Base-by-base conservation (phyloP, 345 rosid species). In the Corchorus olitorius region DNA sequence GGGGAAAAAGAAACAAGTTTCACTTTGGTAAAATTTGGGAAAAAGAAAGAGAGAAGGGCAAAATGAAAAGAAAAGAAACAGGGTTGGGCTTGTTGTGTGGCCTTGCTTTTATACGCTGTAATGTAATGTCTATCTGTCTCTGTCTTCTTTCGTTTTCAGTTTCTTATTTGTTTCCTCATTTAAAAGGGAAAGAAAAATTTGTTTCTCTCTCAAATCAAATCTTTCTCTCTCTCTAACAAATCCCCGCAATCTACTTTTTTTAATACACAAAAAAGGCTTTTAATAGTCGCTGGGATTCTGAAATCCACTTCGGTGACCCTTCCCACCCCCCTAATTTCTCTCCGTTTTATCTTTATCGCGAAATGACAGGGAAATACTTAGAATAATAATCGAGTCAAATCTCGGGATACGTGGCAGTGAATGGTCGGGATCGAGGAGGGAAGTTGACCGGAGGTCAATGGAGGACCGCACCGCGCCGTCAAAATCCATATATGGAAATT, bases 301-400 rank as follows among this genome's bases (percentile, higher is more conserved):
- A 85, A 88, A 92, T 88, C 88, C 89, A 81, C 84, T 88, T 88
- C 73, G 82, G 86, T 79, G 84, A 74, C 79, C 81, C 81, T 76
- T 8, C 11, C 43, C 3, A 5, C 74, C 81, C 75, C 22, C 34
- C 72, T 27, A 34, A 19, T 75, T 10, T 69, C 79, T 75, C 75
- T 37, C 33, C 35, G n/a, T 50, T 49, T 20, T 55, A 4, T 27
- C 69, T n/a, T 55, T 76, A 46, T 39, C 81, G 76, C 71, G 33
- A 80, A 1, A 6, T 16, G 8, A 64, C 81, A 78, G 17, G 43
- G 43, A 39, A 80, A 43, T 27, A 27, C n/a, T n/a, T n/a, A n/a
- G n/a, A 27, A 27, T 27, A 27, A 27, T 27, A 27, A 27, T 55
- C 75, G 43, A 39, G 83, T 69, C 79, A 62, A 62, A 76, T 37